Evolutionary conservation across 768 basidiomycete species (phyloP).

Genomic region (Amanita rimosa): DNA sequence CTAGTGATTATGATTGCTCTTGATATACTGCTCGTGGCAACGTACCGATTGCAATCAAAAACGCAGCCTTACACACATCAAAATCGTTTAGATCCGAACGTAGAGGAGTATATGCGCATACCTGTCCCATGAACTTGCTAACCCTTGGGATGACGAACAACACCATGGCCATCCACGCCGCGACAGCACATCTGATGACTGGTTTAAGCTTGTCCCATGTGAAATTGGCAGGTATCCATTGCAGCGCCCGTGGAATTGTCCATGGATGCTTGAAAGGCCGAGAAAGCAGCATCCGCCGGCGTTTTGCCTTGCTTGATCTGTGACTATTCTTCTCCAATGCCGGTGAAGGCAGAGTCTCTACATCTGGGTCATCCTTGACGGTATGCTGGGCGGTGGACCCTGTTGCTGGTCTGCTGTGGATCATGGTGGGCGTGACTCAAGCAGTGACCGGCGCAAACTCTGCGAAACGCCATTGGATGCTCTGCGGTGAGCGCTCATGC

Average conservation of each 20-base stretch:
- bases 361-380: neutral
- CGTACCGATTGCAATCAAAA: constrained; percentile 52
- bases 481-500: too few relatives aligned
- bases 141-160: constrained; percentile 46
- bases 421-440: too few relatives aligned
- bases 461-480: too few relatives aligned
- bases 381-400: too few relatives aligned
- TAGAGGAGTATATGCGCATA: constrained; percentile 13
- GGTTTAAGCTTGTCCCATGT: constrained; percentile 52
- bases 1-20: neutral
- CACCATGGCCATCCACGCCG: constrained; percentile 50
- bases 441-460: too few relatives aligned
- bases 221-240: constrained; percentile 50
- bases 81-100: neutral
- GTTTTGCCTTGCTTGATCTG: neutral
- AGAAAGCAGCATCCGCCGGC: neutral
- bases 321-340: neutral
- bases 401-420: too few relatives aligned
- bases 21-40: neutral
- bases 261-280: neutral
- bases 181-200: constrained; percentile 46
- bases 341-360: neutral
- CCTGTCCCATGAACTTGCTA: constrained; percentile 45
- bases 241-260: constrained; percentile 11
- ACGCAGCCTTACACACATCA: constrained; percentile 28